A percentile compares a stretch with the other conserved stretches of the same genome.
Evolutionary conservation across 345 rosid genomes (phyloP).

Genomic region (Pistacia atlantica): DNA sequence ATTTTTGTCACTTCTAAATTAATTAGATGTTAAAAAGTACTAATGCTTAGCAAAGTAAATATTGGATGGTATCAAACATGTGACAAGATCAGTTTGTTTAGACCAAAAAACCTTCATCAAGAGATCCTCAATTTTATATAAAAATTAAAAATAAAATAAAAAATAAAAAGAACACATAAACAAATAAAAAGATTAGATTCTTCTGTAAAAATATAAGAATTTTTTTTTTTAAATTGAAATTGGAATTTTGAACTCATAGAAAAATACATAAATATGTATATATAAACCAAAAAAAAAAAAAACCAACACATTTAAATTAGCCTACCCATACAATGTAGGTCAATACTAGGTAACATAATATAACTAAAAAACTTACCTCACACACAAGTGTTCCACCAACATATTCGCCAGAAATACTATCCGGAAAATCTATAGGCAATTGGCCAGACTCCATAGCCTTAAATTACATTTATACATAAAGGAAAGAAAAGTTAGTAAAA

Average conservation of each 20-base stretch:
- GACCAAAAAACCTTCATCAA: too few relatives aligned
- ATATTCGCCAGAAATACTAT: conserved; percentile 74
- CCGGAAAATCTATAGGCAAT: conserved; percentile 83
- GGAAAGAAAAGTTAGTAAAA: not conserved
- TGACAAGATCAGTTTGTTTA: too few relatives aligned
- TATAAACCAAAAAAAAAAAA: not conserved
- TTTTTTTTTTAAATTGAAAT: too few relatives aligned
- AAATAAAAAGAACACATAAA: too few relatives aligned
- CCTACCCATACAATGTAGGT: conserved; percentile 5
- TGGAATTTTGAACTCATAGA: too few relatives aligned
- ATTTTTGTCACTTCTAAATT: not conserved
- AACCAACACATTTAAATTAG: not conserved
- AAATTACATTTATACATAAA: conserved; percentile 14
- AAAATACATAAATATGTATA: not conserved
- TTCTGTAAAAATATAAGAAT: too few relatives aligned
- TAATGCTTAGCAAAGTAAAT: too few relatives aligned
- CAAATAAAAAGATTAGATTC: too few relatives aligned
- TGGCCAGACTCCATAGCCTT: conserved; percentile 93
- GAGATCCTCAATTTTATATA: too few relatives aligned
- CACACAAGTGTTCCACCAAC: conserved; percentile 73
- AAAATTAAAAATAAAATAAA: too few relatives aligned
- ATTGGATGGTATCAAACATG: too few relatives aligned
- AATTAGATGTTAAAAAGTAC: not conserved
- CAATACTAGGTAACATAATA: conserved; percentile 10
- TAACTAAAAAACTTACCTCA: conserved; percentile 58